Conservation (phyloP, 768 basidiomycete species). For the Asterophora parasitica region DNA sequence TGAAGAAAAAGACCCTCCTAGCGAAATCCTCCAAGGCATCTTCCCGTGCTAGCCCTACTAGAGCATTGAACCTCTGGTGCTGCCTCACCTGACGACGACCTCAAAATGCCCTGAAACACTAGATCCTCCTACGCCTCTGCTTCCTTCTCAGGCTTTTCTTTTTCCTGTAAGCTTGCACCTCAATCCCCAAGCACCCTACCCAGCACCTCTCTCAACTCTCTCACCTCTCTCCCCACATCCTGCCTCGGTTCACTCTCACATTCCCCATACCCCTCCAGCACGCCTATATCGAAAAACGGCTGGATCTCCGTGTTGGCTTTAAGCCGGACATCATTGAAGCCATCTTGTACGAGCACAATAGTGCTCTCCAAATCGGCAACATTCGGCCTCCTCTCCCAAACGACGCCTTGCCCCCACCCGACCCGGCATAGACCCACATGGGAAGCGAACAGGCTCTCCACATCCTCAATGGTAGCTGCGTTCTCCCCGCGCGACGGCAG, state of each 20-base stretch:
- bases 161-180: no score
- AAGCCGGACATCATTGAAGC: background rate
- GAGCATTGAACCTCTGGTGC: no score
- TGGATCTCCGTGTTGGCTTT: background rate
- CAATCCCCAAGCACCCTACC: background rate
- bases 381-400: conserved; percentile 15
- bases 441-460: conserved; percentile 14
- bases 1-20: no score
- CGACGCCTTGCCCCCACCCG: conserved; percentile 14
- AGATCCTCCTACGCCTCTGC: no score
- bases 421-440: conserved; percentile 14
- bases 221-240: background rate
- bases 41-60: no score
- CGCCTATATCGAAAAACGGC: background rate
- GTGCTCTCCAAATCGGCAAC: no score
- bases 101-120: no score
- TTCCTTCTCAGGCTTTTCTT: no score
- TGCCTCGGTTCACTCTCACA: background rate
- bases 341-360: background rate
- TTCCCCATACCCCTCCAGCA: background rate
- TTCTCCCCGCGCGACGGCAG: conserved; percentile 1
- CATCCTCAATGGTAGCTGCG: conserved; percentile 10
- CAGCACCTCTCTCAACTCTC: background rate
- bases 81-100: no score
- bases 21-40: no score